Base-by-base conservation (phyloP, 306 rosid genomes). In the Cucumis cinereus region DNA sequence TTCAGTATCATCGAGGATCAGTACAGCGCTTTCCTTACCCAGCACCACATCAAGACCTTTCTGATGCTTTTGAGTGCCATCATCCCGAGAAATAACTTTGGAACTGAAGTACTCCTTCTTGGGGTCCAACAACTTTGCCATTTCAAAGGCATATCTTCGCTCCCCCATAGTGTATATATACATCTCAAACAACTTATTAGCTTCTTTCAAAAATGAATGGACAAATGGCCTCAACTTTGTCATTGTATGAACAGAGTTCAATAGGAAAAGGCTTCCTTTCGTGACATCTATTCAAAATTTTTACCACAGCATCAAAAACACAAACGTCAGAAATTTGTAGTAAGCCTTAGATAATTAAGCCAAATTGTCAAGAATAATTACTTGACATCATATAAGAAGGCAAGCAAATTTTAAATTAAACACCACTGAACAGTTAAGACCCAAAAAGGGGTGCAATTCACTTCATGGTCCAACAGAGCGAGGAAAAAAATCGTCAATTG, bases 91-190 rank as follows among this genome's bases (percentile, higher is more conserved):
- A 74, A 92, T 95, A 66, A 95, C 94, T 82, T 87, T 89, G 16
- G 84, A 69, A 47, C 79, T 79, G 69, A 92, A 94, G 83, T 89
- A 94, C 82, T 88, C 92, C 79, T 80, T 83, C 62, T n/a, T 84
- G 52, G 99, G 96, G 79, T 95, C 99, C 80, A 95, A 91, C 78
- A 95, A 77, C 84, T 86, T 86, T 19, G 97, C 96, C 99, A 92
- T 95, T 85, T 93, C 92, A 61, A 81, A 63, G 5, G 99, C 99
- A 81, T 92, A 90, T n/a, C 92, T 73, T 58, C 96, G 87, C 61
- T 94, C 99, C 53, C 99, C 96, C 98, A 90, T 92, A 15, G 99
- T 95, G 80, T 95, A 92, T 66, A 95, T 88, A 79, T 92, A 90
- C 92, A 92, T 81, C 64, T 95, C 99, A 47, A 89, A 95, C 82